Evolutionary conservation across 2,329 filamentous ascomycete genomes (phyloP).

Genomic region (Trichoderma harzianum): DNA sequence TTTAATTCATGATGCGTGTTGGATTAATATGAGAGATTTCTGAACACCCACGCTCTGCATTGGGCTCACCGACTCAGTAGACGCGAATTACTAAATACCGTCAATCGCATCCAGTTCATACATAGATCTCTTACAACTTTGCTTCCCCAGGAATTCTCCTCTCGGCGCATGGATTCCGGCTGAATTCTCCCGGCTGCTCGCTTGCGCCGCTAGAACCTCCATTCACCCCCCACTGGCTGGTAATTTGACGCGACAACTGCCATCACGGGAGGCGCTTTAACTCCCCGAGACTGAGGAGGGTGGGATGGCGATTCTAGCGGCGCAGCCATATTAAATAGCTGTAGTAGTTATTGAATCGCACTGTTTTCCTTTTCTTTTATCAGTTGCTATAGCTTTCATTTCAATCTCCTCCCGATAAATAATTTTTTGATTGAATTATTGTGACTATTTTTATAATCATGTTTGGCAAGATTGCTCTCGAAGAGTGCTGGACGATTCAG

Average conservation of each 20-base stretch:
- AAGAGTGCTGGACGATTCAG: constrained; percentile 53
- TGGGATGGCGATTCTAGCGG: not conserved
- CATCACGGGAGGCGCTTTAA: not conserved
- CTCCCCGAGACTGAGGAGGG: not conserved
- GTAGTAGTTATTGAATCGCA: not conserved
- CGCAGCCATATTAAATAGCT: not conserved
- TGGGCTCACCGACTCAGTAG: not conserved
- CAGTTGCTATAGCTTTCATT: not conserved
- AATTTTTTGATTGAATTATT: not conserved
- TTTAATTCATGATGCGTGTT: not conserved
- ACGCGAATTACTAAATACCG: not conserved
- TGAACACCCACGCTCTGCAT: not conserved
- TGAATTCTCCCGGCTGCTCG: not conserved
- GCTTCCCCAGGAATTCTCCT: too few species aligned
- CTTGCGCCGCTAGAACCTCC: too few species aligned
- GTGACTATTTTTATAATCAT: constrained; percentile 33
- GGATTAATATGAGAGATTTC: not conserved
- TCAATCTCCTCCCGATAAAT: not conserved
- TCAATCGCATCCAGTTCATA: not conserved
- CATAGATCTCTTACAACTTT: not conserved
- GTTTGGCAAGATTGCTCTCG: constrained; percentile 59
- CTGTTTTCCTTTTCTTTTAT: not conserved
- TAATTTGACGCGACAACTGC: not conserved
- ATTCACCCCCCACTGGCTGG: not conserved
- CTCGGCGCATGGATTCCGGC: not conserved